phyloP scores from a whole-genome alignment of 371 early-diverging fungal species.

The Syncephalastrum contaminatum region DNA sequence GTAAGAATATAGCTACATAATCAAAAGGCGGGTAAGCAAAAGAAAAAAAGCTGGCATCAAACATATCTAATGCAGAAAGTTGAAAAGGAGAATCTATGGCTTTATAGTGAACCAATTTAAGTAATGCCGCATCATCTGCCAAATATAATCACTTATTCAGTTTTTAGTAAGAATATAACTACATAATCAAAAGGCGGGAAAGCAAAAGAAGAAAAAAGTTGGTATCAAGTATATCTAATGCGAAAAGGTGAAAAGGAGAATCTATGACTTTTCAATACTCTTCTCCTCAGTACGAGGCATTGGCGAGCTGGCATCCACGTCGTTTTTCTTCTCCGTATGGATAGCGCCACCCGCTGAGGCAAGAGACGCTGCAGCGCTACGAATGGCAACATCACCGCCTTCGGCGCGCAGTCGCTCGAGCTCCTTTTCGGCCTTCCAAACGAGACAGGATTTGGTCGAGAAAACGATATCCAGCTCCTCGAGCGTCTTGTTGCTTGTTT shows the following conservation, averaged over 20 bases:
- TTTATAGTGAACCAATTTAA: no score
- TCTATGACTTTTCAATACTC: not conserved
- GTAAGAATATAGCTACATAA: not conserved
- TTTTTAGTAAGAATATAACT: not conserved
- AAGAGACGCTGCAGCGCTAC: slow-evolving; percentile 1
- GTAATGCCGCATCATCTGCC: not conserved
- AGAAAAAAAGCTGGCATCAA: no score
- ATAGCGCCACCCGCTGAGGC: slow-evolving; percentile 5
- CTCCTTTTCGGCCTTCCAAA: slow-evolving; percentile 40
- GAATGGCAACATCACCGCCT: not conserved
- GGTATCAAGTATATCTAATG: no score
- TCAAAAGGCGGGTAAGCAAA: no score
- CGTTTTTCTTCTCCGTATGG: slow-evolving; percentile 1
- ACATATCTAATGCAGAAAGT: no score
- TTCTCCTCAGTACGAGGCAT: not conserved
- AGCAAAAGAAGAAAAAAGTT: no score
- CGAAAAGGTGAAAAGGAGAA: no score
- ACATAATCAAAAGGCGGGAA: no score
- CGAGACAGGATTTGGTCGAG: slow-evolving; percentile 32
- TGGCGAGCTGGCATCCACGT: not conserved
- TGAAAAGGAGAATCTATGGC: no score
- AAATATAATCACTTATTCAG: not conserved
- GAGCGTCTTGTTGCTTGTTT: slow-evolving; percentile 36
- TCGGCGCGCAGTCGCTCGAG: slow-evolving; percentile 8
- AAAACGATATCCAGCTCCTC: slow-evolving; percentile 44